Evolutionary conservation across 208 protist species (phyloP).

Genomic region (Leishmania arabica): DNA sequence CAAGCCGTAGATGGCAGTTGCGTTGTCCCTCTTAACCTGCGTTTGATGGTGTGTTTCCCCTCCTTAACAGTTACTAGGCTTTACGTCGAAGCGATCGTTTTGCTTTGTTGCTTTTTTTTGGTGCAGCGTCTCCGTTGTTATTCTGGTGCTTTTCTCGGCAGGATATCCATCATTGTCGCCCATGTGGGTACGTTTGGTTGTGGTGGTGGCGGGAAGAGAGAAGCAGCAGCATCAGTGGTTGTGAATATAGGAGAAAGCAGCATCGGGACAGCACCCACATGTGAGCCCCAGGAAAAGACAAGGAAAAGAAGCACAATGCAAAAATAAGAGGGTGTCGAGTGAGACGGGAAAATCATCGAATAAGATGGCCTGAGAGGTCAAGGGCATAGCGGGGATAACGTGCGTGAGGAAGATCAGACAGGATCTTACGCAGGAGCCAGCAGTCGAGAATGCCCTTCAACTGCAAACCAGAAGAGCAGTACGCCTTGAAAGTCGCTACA

Average conservation of each 20-base stretch:
- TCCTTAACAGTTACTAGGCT: neutral
- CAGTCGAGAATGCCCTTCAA: neutral
- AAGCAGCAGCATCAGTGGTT: neutral
- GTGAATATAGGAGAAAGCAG: neutral
- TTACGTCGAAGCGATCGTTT: neutral
- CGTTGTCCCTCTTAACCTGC: neutral
- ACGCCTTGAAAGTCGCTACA: neutral
- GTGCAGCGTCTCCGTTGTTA: neutral
- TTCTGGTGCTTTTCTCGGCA: neutral
- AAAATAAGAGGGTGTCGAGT: neutral
- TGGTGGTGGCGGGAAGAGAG: neutral
- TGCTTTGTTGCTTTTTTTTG: neutral
- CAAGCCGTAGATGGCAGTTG: neutral
- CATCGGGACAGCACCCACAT: neutral
- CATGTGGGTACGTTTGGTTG: neutral
- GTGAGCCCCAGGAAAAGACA: neutral
- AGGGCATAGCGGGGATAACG: neutral
- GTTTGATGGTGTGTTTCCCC: neutral
- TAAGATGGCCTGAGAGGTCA: constrained; percentile 8
- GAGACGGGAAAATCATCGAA: neutral
- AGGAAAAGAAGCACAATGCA: neutral
- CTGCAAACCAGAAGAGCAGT: neutral
- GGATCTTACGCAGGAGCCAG: neutral
- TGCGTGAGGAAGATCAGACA: neutral
- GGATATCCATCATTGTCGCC: neutral